phyloP scores from a whole-genome alignment of 2,329 filamentous ascomycete genomes.

The Cercospora sp. region DNA sequence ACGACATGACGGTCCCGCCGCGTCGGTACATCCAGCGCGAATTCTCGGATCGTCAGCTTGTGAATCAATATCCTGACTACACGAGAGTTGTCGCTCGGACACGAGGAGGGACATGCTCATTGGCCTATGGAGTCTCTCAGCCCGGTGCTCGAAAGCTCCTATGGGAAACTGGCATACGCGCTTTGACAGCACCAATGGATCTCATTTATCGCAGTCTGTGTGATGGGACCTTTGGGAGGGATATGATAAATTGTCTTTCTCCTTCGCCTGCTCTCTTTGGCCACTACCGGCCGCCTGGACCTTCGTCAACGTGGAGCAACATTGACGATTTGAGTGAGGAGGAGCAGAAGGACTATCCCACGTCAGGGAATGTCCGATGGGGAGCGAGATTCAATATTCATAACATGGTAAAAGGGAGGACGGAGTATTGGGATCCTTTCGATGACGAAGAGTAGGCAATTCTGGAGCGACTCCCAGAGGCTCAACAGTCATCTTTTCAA shows the following conservation, averaged over 20 bases:
- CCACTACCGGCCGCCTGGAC: background rate
- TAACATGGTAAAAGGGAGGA: background rate
- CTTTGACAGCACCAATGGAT: background rate
- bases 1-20: background rate
- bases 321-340: background rate
- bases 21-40: background rate
- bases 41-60: background rate
- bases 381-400: background rate
- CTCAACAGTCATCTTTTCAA: background rate
- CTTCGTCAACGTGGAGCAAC: background rate
- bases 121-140: background rate
- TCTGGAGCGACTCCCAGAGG: background rate
- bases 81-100: background rate
- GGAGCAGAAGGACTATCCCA: background rate
- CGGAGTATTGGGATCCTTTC: background rate
- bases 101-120: background rate
- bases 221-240: background rate
- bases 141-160: background rate
- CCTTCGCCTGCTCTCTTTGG: background rate
- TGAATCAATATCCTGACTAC: background rate
- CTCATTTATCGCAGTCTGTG: background rate
- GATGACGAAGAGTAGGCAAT: background rate
- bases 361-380: background rate
- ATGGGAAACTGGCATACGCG: background rate
- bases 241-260: background rate